phyloP scores from a whole-genome alignment of 768 basidiomycete species.

The Calocera viscosa region DNA sequence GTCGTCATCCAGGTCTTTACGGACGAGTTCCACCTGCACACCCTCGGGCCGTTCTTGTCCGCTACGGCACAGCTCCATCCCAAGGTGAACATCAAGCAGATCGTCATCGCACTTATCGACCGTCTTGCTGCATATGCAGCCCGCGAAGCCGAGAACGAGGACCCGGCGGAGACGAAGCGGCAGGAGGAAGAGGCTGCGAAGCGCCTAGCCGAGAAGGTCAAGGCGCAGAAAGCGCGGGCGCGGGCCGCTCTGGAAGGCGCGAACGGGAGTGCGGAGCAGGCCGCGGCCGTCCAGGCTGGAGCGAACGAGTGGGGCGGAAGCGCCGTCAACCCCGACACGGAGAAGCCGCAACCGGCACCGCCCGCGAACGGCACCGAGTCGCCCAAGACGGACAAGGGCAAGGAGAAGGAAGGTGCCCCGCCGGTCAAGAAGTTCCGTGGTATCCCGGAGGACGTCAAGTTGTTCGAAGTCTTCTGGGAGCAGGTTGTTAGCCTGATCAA shows the following conservation, averaged over 20 bases:
- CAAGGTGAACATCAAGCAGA: slow-evolving; percentile 96
- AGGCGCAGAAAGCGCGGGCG: slow-evolving; percentile 50
- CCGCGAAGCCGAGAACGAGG: slow-evolving; percentile 90
- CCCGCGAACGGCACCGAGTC: slow-evolving; percentile 8
- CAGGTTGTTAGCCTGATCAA: slow-evolving; percentile 97
- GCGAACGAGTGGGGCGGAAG: slow-evolving; percentile 30
- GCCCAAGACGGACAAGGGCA: slow-evolving; percentile 36
- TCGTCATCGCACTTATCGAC: slow-evolving; percentile 95
- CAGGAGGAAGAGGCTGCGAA: slow-evolving; percentile 89
- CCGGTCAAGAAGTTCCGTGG: slow-evolving; percentile 76
- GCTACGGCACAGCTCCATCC: slow-evolving; percentile 94
- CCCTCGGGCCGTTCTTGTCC: slow-evolving; percentile 89
- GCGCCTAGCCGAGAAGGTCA: slow-evolving; percentile 77
- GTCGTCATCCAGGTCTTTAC: slow-evolving; percentile 99
- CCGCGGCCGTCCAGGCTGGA: slow-evolving; percentile 4
- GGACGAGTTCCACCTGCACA: slow-evolving; percentile 94
- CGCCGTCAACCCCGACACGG: slow-evolving; percentile 23
- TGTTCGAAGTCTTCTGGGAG: slow-evolving; percentile 98
- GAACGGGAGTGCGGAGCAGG: background rate
- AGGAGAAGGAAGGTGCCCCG: slow-evolving; percentile 39
- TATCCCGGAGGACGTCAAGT: slow-evolving; percentile 82
- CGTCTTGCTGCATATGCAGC: slow-evolving; percentile 92
- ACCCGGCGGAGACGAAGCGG: slow-evolving; percentile 83
- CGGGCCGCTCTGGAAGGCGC: slow-evolving; percentile 24
- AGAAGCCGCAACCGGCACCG: slow-evolving; percentile 12